Conservation (phyloP, 1,284 basidiomycete species). For the Boletus hoseneyae region DNA sequence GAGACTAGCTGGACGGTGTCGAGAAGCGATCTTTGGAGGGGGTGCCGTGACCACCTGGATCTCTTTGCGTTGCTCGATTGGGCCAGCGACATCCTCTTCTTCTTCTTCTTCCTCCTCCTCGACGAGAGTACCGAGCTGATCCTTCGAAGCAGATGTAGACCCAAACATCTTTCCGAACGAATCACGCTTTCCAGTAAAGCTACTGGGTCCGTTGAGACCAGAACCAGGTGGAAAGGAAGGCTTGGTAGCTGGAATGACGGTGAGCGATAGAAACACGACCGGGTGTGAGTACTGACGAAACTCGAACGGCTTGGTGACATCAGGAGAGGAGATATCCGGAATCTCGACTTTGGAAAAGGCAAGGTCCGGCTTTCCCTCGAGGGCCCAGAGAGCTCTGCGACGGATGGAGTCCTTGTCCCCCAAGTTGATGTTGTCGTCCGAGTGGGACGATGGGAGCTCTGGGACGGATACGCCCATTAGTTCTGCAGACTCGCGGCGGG, state of each 20-base stretch:
- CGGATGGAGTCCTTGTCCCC: constrained; percentile 76
- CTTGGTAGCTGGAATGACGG: constrained; percentile 39
- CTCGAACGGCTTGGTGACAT: constrained; percentile 55
- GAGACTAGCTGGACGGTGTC: constrained; percentile 60
- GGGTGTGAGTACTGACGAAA: constrained; percentile 47
- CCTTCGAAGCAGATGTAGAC: constrained; percentile 59
- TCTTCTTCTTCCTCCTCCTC: constrained; percentile 83
- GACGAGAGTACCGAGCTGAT: constrained; percentile 69
- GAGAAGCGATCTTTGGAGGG: constrained; percentile 36
- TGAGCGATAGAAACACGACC: constrained; percentile 8
- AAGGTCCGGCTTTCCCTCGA: constrained; percentile 71
- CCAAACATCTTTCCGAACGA: constrained; percentile 69
- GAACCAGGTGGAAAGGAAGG: constrained; percentile 51
- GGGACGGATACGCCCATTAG: constrained; percentile 75
- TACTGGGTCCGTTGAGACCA: constrained; percentile 38
- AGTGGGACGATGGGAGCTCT: constrained; percentile 50
- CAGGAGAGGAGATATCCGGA: constrained; percentile 62
- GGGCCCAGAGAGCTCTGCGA: constrained; percentile 70
- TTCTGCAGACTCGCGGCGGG: constrained; percentile 77
- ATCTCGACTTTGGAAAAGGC: constrained; percentile 74
- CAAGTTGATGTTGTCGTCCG: constrained; percentile 63
- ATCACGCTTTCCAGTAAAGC: constrained; percentile 62
- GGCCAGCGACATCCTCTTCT: constrained; percentile 46
- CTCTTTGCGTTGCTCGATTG: constrained; percentile 10
- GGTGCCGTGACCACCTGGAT: constrained; percentile 9